Evolutionary conservation across 371 early-diverging fungal genomes (phyloP).

Genomic region (Homolaphlyctis polyrhiza): DNA sequence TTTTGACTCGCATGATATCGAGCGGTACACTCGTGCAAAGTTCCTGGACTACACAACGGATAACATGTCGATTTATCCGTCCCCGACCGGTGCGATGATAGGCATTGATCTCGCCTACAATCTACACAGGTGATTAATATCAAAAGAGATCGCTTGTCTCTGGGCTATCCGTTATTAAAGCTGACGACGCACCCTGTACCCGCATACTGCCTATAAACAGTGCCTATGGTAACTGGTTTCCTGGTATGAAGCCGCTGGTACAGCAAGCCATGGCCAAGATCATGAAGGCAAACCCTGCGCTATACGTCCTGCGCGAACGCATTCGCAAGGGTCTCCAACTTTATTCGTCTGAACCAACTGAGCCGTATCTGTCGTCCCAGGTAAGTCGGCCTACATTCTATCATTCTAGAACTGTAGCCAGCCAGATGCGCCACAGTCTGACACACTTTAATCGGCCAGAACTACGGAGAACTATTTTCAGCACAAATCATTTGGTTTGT

Average conservation of each 20-base stretch:
- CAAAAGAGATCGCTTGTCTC: not conserved
- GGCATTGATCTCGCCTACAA: conserved; percentile 98
- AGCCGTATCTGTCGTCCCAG: conserved; percentile 88
- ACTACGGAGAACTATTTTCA: conserved; percentile 96
- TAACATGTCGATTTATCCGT: conserved; percentile 97
- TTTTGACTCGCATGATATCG: conserved; percentile 97
- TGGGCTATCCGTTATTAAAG: not conserved
- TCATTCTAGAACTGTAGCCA: too few species aligned
- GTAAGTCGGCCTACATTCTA: too few species aligned
- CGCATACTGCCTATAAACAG: conserved; percentile 34
- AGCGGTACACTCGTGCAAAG: conserved; percentile 96
- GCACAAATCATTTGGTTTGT: conserved; percentile 99
- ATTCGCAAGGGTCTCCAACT: conserved; percentile 97
- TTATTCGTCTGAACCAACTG: conserved; percentile 98
- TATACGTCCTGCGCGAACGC: conserved; percentile 97
- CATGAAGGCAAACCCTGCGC: conserved; percentile 96
- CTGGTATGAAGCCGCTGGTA: conserved; percentile 95
- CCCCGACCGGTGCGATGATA: conserved; percentile 94
- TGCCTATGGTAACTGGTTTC: conserved; percentile 94
- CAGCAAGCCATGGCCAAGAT: conserved; percentile 97
- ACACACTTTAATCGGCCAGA: conserved; percentile 21
- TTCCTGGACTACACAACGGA: conserved; percentile 92
- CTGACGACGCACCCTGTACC: not conserved
- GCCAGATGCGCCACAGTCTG: too few species aligned
- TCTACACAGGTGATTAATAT: conserved; percentile 6